Conservation (phyloP, 1,139 yeast species). For the Blastobotrys proliferans region DNA sequence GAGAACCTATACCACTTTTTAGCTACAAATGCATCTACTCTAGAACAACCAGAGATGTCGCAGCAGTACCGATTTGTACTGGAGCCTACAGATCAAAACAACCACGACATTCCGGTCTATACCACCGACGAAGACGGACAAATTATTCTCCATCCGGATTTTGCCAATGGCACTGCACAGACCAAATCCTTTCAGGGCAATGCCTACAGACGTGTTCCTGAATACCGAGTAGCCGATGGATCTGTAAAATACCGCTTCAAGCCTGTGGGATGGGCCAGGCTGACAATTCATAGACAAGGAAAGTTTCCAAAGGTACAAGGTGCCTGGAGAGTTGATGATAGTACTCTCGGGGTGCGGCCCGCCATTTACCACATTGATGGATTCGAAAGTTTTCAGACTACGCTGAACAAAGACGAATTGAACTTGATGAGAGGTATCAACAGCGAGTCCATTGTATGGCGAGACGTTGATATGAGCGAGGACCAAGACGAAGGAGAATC, state of each 20-base stretch:
- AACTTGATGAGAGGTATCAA: conserved; percentile 17
- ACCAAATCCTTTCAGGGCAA: conserved; percentile 24
- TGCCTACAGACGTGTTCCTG: conserved; percentile 28
- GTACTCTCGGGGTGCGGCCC: conserved; percentile 32
- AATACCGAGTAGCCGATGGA: conserved; percentile 22
- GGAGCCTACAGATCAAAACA: conserved; percentile 22
- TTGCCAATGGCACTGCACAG: conserved; percentile 13
- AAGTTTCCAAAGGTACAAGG: conserved; percentile 25
- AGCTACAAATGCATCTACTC: conserved; percentile 24
- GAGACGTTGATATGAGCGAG: conserved; percentile 31
- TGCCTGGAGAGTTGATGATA: conserved; percentile 35
- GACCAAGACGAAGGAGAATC: conserved; percentile 11
- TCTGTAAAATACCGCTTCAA: conserved; percentile 19
- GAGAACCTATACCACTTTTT: conserved; percentile 28
- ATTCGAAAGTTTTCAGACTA: conserved; percentile 17
- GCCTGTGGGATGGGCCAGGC: conserved; percentile 36
- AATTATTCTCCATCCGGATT: conserved; percentile 25
- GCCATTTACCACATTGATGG: conserved; percentile 30
- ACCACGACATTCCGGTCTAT: conserved; percentile 14
- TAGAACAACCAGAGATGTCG: conserved; percentile 28
- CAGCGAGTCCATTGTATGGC: conserved; percentile 29
- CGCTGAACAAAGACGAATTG: conserved; percentile 22
- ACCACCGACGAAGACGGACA: conserved; percentile 23
- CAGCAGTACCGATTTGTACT: conserved; percentile 30
- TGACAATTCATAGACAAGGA: conserved; percentile 24